Percentiles rank a stretch among this genome's conserved stretches.
phyloP scores from a whole-genome alignment of 345 rosid genomes.

The Euphorbia tirucalli region DNA sequence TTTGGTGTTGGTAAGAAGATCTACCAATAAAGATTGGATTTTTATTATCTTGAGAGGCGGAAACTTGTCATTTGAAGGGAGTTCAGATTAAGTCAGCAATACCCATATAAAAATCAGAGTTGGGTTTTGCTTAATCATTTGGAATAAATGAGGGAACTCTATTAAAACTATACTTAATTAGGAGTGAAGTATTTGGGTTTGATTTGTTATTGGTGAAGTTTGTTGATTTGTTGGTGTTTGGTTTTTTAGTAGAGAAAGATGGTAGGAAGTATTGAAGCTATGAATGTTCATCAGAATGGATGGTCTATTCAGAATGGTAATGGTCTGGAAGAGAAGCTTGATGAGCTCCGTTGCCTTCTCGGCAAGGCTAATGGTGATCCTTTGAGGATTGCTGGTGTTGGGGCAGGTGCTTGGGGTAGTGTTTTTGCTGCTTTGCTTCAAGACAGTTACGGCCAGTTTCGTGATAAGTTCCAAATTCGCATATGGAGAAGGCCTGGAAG shows the following conservation, averaged over 20 bases:
- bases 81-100: slow-evolving; percentile 8
- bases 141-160: slow-evolving; percentile 4
- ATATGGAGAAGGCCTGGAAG: slow-evolving; percentile 93
- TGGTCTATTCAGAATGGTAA: slow-evolving; percentile 41
- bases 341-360: slow-evolving; percentile 61
- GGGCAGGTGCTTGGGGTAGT: slow-evolving; percentile 99
- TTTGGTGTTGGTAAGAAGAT: slow-evolving; percentile 38
- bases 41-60: slow-evolving; percentile 24
- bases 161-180: background rate
- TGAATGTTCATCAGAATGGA: slow-evolving; percentile 16
- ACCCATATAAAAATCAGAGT: slow-evolving; percentile 17
- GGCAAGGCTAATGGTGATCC: slow-evolving; percentile 87
- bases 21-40: slow-evolving; percentile 39
- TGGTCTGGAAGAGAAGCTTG: slow-evolving; percentile 72
- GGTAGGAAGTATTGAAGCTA: slow-evolving; percentile 53
- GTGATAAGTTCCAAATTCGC: slow-evolving; percentile 87
- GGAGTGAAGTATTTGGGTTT: slow-evolving; percentile 15
- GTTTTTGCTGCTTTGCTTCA: slow-evolving; percentile 89
- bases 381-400: slow-evolving; percentile 79
- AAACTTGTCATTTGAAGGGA: slow-evolving; percentile 7
- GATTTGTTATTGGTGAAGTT: slow-evolving; percentile 12
- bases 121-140: slow-evolving; percentile 19
- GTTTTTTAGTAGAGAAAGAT: slow-evolving; percentile 29
- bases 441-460: slow-evolving; percentile 71
- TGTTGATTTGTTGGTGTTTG: no score